Evolutionary conservation across 179 eudicot species (phyloP).

Genomic region (Pouteria campechiana): DNA sequence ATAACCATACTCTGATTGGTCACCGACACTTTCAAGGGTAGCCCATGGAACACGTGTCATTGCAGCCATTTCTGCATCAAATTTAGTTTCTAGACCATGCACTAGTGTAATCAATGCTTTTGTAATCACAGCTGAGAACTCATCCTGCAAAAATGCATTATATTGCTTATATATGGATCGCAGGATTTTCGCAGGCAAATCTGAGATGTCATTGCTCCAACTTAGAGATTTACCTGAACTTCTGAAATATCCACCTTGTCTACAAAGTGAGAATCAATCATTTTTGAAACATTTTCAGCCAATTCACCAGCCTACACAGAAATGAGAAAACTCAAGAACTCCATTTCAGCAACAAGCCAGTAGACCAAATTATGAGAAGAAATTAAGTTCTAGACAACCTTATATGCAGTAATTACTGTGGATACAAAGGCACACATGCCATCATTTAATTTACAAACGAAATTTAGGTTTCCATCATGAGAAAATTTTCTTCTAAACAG

Average conservation of each 20-base stretch:
- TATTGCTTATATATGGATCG: neutral
- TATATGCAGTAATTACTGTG: too few relatives aligned
- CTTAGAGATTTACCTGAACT: slow-evolving; percentile 75
- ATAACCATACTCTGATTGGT: slow-evolving; percentile 81
- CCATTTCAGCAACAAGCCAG: neutral
- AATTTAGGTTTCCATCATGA: too few relatives aligned
- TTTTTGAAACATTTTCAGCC: slow-evolving; percentile 87
- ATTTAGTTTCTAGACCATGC: slow-evolving; percentile 86
- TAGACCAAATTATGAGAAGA: too few relatives aligned
- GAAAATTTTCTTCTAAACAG: too few relatives aligned
- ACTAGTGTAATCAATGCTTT: slow-evolving; percentile 82
- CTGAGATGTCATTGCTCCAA: too few relatives aligned
- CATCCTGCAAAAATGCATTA: slow-evolving; percentile 48
- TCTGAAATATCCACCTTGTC: slow-evolving; percentile 85
- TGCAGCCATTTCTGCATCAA: slow-evolving; percentile 96
- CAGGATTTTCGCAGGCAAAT: neutral
- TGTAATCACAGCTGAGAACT: slow-evolving; percentile 89
- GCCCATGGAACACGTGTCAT: slow-evolving; percentile 98
- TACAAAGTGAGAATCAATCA: slow-evolving; percentile 58
- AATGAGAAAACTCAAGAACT: slow-evolving; percentile 2
- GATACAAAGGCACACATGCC: too few relatives aligned
- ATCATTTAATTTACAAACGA: too few relatives aligned
- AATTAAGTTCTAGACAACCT: too few relatives aligned
- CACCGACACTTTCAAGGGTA: slow-evolving; percentile 97
- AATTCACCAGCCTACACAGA: slow-evolving; percentile 75